A percentile compares a stretch with the other conserved stretches of the same genome.
Conservation (phyloP, 768 basidiomycete genomes). For the Russula abietina region DNA sequence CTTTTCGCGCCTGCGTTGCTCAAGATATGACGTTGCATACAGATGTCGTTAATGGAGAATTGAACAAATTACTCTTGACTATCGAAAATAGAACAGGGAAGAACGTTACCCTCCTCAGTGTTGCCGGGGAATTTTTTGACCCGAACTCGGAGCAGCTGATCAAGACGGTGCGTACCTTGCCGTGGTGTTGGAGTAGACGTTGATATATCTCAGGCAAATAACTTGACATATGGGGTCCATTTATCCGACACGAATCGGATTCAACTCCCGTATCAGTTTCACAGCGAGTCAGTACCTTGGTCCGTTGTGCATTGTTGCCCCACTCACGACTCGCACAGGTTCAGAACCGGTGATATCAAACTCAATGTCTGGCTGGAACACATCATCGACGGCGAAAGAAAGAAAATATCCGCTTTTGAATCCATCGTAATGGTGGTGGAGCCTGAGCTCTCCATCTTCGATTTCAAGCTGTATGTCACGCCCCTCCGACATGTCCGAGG, state of each 20-base stretch:
- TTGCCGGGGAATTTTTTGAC: conserved; percentile 64
- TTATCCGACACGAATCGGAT: conserved; percentile 53
- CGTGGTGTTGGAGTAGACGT: neutral
- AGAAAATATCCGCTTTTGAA: conserved; percentile 66
- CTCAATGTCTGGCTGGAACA: conserved; percentile 76
- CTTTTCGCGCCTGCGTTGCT: neutral
- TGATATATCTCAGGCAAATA: conserved; percentile 46
- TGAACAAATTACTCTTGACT: conserved; percentile 55
- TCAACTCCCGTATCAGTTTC: conserved; percentile 64
- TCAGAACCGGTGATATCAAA: conserved; percentile 35
- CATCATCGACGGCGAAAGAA: conserved; percentile 46
- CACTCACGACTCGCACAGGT: conserved; percentile 6
- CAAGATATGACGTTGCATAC: conserved; percentile 6
- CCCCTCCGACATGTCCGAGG: conserved; percentile 1
- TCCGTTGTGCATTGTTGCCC: neutral
- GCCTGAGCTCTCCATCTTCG: conserved; percentile 69
- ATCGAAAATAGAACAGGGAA: conserved; percentile 73
- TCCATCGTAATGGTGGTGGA: conserved; percentile 75
- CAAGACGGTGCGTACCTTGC: conserved; percentile 56
- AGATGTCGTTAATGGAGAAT: conserved; percentile 84
- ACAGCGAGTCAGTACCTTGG: conserved; percentile 67
- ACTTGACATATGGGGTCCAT: conserved; percentile 45
- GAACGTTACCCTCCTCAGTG: conserved; percentile 60
- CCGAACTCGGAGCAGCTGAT: conserved; percentile 56
- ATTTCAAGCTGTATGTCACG: conserved; percentile 65